Evolutionary conservation across 345 rosid genomes (phyloP), one percentile per base, ranked within the genome.

Genomic region (Salix brachista): DNA sequence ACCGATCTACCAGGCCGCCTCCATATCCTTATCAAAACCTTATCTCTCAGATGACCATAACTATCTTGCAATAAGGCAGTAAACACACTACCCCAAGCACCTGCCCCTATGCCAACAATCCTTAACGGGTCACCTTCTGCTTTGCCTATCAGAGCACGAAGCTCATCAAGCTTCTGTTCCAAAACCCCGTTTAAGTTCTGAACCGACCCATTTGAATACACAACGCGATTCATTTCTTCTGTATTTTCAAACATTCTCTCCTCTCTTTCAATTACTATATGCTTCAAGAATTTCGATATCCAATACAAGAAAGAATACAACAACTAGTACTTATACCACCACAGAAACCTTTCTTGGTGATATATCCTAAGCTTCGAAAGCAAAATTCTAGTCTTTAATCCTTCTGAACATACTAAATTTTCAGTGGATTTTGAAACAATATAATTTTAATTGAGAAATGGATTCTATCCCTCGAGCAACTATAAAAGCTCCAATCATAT

Each of bases 31-130:
- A 96, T 90, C 32, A 85, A 87, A 75, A 93, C 90, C 93, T 93
- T 96, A 12, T 93, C 92, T 25, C 98, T 84, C 46, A 91, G 84
- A 41, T 91, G 82, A 74, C 99, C 97, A 77, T 91, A 96, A 81
- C 88, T 84, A 36, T 93, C 96, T 83, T 96, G 99, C 77, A 96
- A 80, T 83, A 93, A 82, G n/a, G 99, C 97, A 68, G 91, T 83
- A 76, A 93, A 96, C 56, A 93, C 99, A 83, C 98, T 93, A 44
- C 98, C 98, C 98, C 99, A 96, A 75, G 98, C 99, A 70, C 99
- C 98, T 0, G 97, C 98, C 48, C 99, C 99, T 46, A 96, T 86
- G 28, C 98, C 94, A 19, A 92, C 98, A 68, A 93, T 91, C 83
- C 94, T 92, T 26, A 96, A 80, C 0, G 98, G 97, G 83, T 92